Conservation (phyloP, 2,329 filamentous ascomycete species). For the Diaporthe citri region DNA sequence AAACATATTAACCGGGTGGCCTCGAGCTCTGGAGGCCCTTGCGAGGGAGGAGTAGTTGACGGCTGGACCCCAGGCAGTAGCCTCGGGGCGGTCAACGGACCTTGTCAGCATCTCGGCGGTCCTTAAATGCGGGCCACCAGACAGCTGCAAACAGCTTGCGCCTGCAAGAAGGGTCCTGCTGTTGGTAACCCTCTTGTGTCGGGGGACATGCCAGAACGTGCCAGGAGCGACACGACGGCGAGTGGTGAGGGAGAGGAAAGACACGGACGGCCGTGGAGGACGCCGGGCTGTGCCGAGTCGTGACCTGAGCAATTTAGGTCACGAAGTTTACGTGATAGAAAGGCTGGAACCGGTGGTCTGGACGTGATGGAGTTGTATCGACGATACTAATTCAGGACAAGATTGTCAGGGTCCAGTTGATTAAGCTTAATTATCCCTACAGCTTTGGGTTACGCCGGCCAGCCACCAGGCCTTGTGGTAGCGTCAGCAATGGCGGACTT, state of each 20-base stretch:
- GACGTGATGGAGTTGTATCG: slow-evolving; percentile 34
- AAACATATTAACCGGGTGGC: slow-evolving; percentile 51
- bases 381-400: slow-evolving; percentile 51
- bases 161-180: neutral
- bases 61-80: slow-evolving; percentile 14
- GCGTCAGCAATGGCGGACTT: slow-evolving; percentile 32
- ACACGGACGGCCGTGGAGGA: neutral
- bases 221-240: neutral
- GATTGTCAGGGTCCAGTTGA: slow-evolving; percentile 46
- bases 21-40: slow-evolving; percentile 11
- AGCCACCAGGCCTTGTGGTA: slow-evolving; percentile 25
- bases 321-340: slow-evolving; percentile 30
- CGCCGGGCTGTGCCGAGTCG: neutral
- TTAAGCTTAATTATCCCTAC: slow-evolving; percentile 52
- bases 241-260: neutral
- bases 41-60: neutral
- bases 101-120: slow-evolving; percentile 8
- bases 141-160: neutral
- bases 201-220: no score
- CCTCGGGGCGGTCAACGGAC: slow-evolving; percentile 8
- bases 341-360: slow-evolving; percentile 25
- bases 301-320: slow-evolving; percentile 24
- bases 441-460: slow-evolving; percentile 19
- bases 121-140: neutral
- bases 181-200: neutral